Conservation (phyloP, 169 alveolate species). For the Eimeria acervulina region DNA sequence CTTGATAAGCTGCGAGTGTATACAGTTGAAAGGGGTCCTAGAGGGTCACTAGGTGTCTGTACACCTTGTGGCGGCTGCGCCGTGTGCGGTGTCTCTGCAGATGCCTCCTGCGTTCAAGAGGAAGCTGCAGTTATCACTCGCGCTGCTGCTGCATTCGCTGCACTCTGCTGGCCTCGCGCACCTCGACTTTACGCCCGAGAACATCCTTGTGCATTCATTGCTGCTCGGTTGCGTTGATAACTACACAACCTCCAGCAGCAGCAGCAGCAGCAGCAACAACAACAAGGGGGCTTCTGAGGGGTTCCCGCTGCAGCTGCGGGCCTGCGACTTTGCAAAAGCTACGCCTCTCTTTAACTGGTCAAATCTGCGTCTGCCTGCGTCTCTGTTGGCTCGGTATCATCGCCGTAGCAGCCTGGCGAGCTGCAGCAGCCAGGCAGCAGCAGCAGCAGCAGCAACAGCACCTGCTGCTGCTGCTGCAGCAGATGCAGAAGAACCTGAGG, state of each 20-base stretch:
- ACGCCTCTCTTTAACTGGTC: slow-evolving; percentile 86
- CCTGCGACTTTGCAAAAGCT: slow-evolving; percentile 91
- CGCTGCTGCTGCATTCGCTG: slow-evolving; percentile 84
- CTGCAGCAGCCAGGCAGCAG: neutral
- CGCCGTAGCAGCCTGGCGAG: neutral
- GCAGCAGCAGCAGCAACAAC: neutral
- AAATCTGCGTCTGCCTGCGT: slow-evolving; percentile 41
- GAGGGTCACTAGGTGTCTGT: too few relatives aligned
- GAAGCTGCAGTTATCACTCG: slow-evolving; percentile 86
- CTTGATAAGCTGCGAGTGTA: too few relatives aligned
- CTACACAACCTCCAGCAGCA: neutral
- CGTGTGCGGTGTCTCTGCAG: neutral
- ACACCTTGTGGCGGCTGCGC: too few relatives aligned
- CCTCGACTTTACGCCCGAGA: slow-evolving; percentile 91
- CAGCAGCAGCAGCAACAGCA: too few relatives aligned
- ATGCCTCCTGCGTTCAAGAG: slow-evolving; percentile 55
- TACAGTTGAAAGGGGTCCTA: too few relatives aligned
- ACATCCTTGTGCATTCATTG: slow-evolving; percentile 86
- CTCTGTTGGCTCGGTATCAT: neutral
- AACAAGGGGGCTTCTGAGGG: slow-evolving; percentile 8
- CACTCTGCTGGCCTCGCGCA: slow-evolving; percentile 91
- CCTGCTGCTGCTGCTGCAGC: too few relatives aligned
- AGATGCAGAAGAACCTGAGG: neutral
- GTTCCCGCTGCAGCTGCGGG: slow-evolving; percentile 84
- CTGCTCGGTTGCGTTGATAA: slow-evolving; percentile 15